A percentile compares a stretch with the other conserved stretches of the same genome.
phyloP scores from a whole-genome alignment of 1,284 basidiomycete genomes.

The Prillingera fragicola region DNA sequence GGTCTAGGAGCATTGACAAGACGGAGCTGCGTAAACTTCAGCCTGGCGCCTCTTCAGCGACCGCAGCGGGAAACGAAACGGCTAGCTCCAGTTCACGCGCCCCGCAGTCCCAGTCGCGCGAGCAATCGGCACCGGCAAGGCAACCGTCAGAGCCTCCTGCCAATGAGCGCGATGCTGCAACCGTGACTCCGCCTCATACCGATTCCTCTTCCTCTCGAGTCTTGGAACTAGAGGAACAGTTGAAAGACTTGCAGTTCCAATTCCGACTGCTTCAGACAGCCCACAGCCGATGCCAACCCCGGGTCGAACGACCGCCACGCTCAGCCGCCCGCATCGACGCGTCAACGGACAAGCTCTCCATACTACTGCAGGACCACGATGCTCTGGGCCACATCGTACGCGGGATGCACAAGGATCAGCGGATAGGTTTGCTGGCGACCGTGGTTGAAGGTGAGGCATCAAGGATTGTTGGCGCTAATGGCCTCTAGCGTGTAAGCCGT shows the following conservation, averaged over 20 bases:
- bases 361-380: conserved; percentile 8
- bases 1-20: no score
- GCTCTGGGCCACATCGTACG: conserved; percentile 15
- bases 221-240: conserved; percentile 19
- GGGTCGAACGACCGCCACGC: conserved; percentile 1
- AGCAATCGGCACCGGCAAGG: no score
- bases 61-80: no score
- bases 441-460: conserved; percentile 28
- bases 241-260: conserved; percentile 17
- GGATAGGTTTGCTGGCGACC: conserved; percentile 21
- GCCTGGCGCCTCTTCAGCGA: no score
- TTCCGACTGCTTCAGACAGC: conserved; percentile 21
- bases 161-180: no score
- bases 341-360: conserved; percentile 1
- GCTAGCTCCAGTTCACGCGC: no score
- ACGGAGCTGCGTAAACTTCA: no score
- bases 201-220: conserved; percentile 23
- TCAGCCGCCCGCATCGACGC: not conserved
- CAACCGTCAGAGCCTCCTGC: no score
- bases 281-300: conserved; percentile 22
- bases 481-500: conserved; percentile 33
- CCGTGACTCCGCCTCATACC: no score
- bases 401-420: conserved; percentile 23
- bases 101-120: no score
- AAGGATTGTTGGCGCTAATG: not conserved